Base-by-base conservation (phyloP, 352 stramenopile genomes). In the Elongisporangium undulatum region DNA sequence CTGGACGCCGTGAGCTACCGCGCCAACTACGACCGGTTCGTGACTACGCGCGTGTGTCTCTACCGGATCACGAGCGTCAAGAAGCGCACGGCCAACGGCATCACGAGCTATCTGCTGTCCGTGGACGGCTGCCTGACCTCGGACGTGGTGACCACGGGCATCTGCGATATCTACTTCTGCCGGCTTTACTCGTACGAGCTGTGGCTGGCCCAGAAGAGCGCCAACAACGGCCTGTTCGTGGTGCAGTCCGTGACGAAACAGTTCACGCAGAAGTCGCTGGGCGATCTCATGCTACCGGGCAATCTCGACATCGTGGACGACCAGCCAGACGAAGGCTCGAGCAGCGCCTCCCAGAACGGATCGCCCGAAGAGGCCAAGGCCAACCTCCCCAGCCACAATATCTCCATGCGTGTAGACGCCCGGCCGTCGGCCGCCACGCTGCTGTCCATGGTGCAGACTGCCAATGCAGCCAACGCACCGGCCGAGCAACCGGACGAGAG, bases 141-240 rank as follows among this genome's bases (percentile, higher is more conserved):
- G 4, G 58, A 70, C 19, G 59, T 80, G 6, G 62, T 56, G 21
- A 21, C 52, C 26, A 67, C 67, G 24, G 74, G 74, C n/a, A 66
- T 67, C 15, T 82, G 74, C 41, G 66, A 82, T 56, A 68, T 80
- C 54, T 78, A 80, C 57, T 66, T 69, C 51, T 82, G 71, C 48
- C 63, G 58, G 10, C 68, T 75, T 23, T 77, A 75, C 51, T 76
- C 66, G 51, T 82, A 75, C 63, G 74, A 82, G 56, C 17, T 82
- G 38, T 66, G 78, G 50, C 23, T 82, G 45, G 57, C 54, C 7
- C 71, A 80, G 55, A 79, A 76, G 55, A 61, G 38, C 0, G 20
- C 50, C 10, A 59, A 51, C 29, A 74, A 64, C 15, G 53, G 69
- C 26, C 56, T 69, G 13, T 82, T 69, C 63, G 61, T 59, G 12